phyloP scores from a whole-genome alignment of 768 basidiomycete genomes.

The Leccinum broughii region DNA sequence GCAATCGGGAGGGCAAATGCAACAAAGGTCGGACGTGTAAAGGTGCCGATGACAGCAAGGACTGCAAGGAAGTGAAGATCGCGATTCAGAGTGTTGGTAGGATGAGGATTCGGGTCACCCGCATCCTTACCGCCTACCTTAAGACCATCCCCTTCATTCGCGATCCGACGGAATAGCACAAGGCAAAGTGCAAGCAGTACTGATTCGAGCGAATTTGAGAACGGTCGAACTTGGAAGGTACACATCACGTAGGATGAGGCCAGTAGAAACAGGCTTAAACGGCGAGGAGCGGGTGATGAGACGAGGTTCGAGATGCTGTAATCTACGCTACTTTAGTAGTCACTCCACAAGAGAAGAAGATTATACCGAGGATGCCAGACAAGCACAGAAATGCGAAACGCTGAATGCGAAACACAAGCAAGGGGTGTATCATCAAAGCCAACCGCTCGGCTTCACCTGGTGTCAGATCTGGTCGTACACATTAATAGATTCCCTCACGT shows the following conservation, averaged over 20 bases:
- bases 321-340: constrained; percentile 22
- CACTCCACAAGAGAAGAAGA: not conserved
- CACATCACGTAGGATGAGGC: constrained; percentile 38
- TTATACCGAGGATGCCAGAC: constrained; percentile 37
- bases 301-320: constrained; percentile 25
- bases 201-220: constrained; percentile 41
- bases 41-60: constrained; percentile 31
- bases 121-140: constrained; percentile 1
- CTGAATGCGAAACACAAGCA: constrained; percentile 31
- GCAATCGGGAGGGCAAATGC: constrained; percentile 35
- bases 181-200: constrained; percentile 33
- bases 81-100: constrained; percentile 4
- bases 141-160: not conserved
- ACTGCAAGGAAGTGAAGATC: constrained; percentile 29
- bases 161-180: constrained; percentile 24
- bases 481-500: constrained; percentile 23
- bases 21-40: constrained; percentile 39
- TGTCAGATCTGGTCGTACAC: constrained; percentile 6
- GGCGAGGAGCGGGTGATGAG: constrained; percentile 17
- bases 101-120: not conserved
- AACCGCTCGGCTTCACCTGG: constrained; percentile 10
- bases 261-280: constrained; percentile 29
- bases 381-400: constrained; percentile 32
- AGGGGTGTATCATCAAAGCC: constrained; percentile 7
- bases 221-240: constrained; percentile 41